A percentile compares a stretch with the other conserved stretches of the same genome.
Conservation (phyloP, 768 basidiomycete genomes). For the Coprinellus aureogranulatus region DNA sequence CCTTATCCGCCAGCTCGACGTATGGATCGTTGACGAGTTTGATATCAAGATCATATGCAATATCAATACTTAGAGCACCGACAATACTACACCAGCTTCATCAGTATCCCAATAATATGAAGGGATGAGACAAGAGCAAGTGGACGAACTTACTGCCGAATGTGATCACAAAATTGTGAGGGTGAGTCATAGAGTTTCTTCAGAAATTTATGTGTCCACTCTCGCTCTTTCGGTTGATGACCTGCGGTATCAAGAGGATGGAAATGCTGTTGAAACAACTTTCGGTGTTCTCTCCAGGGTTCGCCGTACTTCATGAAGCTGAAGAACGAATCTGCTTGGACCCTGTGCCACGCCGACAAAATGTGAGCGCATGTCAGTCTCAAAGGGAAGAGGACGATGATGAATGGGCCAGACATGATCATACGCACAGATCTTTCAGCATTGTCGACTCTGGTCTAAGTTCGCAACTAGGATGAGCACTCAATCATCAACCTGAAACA, state of each 20-base stretch:
- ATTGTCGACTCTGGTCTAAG: too few species aligned
- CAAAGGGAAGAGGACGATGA: too few species aligned
- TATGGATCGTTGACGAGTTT: slow-evolving; percentile 29
- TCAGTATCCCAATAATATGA: background rate
- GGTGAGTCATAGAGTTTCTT: too few species aligned
- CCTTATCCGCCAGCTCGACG: slow-evolving; percentile 33
- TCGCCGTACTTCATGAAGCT: too few species aligned
- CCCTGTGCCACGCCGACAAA: too few species aligned
- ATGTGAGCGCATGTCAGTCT: too few species aligned
- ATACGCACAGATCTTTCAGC: too few species aligned
- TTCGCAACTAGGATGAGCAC: too few species aligned
- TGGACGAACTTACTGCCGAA: slow-evolving; percentile 12
- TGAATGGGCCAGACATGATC: too few species aligned
- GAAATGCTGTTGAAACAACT: slow-evolving; percentile 23
- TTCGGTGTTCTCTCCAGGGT: slow-evolving; percentile 21
- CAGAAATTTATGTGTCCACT: background rate
- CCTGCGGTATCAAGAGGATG: slow-evolving; percentile 12
- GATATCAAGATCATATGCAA: background rate
- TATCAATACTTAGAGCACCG: background rate
- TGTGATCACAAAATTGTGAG: too few species aligned
- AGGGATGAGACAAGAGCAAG: background rate
- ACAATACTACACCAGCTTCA: background rate
- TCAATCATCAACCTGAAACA: too few species aligned
- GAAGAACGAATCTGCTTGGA: too few species aligned
- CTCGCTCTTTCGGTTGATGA: slow-evolving; percentile 13